Conservation (phyloP, 2,329 filamentous ascomycete genomes). For the Chalaropsis thielavioides region DNA sequence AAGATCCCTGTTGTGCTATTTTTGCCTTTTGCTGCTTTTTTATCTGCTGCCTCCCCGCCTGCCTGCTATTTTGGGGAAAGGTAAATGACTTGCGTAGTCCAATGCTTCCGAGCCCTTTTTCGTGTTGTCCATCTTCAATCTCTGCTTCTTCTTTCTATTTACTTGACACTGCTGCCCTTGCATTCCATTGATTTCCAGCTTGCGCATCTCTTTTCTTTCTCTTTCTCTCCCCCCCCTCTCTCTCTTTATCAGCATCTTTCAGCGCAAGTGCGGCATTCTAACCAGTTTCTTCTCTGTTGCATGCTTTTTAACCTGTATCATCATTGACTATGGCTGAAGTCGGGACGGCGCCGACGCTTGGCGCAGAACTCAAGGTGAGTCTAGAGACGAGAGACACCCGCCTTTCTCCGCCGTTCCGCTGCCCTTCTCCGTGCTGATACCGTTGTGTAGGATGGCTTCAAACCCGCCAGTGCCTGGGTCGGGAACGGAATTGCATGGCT, state of each 20-base stretch:
- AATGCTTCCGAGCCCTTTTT: slow-evolving; percentile 13
- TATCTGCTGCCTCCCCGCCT: background rate
- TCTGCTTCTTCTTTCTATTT: slow-evolving; percentile 1
- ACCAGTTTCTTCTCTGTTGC: slow-evolving; percentile 1
- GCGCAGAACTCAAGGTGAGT: slow-evolving; percentile 79
- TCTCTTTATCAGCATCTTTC: background rate
- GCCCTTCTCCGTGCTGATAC: background rate
- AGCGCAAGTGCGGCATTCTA: slow-evolving; percentile 20
- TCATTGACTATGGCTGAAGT: slow-evolving; percentile 49
- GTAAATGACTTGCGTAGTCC: slow-evolving; percentile 4
- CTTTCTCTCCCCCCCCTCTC: too few relatives aligned
- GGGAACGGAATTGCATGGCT: slow-evolving; percentile 83
- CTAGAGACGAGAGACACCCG: background rate
- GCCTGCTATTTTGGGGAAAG: slow-evolving; percentile 5
- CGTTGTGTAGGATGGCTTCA: slow-evolving; percentile 71
- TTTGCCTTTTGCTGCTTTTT: background rate
- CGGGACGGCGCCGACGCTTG: slow-evolving; percentile 74
- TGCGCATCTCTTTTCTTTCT: background rate
- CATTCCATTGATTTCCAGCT: background rate
- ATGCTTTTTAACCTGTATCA: slow-evolving; percentile 13
- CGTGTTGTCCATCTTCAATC: slow-evolving; percentile 6
- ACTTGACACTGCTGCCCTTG: background rate
- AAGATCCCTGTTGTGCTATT: slow-evolving; percentile 9
- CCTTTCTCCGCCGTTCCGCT: background rate
- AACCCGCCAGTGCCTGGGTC: slow-evolving; percentile 85